Evolutionary conservation across 768 basidiomycete species (phyloP).

Genomic region (Rickenella mellea): DNA sequence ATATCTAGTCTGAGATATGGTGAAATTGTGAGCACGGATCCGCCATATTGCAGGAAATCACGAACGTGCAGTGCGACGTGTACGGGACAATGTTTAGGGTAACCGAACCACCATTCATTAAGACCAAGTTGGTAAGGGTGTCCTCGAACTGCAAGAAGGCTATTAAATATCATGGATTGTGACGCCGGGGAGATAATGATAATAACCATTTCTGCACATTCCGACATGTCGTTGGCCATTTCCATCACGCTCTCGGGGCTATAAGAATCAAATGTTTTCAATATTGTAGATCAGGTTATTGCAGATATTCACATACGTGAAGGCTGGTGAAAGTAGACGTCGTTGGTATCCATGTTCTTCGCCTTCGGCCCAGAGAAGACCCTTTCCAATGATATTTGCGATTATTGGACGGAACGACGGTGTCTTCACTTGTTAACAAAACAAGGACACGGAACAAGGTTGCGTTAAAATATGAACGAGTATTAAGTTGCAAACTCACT

Average conservation of each 20-base stretch:
- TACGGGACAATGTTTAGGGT: slow-evolving; percentile 15
- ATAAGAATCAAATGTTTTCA: not conserved
- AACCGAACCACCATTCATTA: slow-evolving; percentile 8
- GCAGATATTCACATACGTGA: slow-evolving; percentile 18
- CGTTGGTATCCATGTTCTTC: too few species aligned
- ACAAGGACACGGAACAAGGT: too few species aligned
- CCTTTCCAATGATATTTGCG: too few species aligned
- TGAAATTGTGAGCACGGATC: too few species aligned
- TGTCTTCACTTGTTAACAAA: too few species aligned
- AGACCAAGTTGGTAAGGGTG: slow-evolving; percentile 14
- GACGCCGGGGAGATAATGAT: too few species aligned
- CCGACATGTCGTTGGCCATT: slow-evolving; percentile 24
- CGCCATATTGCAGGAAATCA: not conserved
- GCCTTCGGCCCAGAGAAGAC: too few species aligned
- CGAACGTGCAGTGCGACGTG: slow-evolving; percentile 15
- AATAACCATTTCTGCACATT: slow-evolving; percentile 23
- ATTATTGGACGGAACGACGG: too few species aligned
- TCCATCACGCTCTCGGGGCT: slow-evolving; percentile 25
- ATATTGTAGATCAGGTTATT: not conserved
- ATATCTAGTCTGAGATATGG: slow-evolving; percentile 16
- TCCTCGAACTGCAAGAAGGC: slow-evolving; percentile 14
- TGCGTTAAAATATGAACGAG: not conserved
- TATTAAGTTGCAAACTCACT: slow-evolving; percentile 9
- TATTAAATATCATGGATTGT: too few species aligned
- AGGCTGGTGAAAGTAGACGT: slow-evolving; percentile 24